These are phyloP conservation scores for Colletotrichum lindemuthianum DNA, from an alignment of 2,329 filamentous ascomycete genomes.

Conservation along the genomic window DNA sequence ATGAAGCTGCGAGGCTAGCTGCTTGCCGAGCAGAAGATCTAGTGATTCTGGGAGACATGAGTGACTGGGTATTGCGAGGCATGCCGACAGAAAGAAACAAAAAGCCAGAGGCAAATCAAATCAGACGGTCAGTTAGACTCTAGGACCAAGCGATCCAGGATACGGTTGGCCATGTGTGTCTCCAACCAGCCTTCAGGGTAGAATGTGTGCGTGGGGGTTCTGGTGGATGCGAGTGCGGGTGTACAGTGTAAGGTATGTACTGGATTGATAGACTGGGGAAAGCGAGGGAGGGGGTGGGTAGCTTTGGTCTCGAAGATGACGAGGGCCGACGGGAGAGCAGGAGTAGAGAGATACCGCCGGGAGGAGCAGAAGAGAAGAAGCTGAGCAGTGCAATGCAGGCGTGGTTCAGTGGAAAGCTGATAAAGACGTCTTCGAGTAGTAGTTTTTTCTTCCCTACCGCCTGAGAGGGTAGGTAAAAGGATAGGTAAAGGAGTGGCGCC, in stretches of 20 bases:
- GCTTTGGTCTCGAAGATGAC: slow-evolving; percentile 20
- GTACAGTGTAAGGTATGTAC: slow-evolving; percentile 34
- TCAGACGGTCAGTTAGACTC: slow-evolving; percentile 4
- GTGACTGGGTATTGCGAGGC: slow-evolving; percentile 54
- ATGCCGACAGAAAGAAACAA: slow-evolving; percentile 26
- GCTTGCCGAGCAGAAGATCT: slow-evolving; percentile 93
- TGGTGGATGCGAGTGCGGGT: slow-evolving; percentile 24
- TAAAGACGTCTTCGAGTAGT: slow-evolving; percentile 39
- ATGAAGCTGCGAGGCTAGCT: slow-evolving; percentile 68
- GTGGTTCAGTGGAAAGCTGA: slow-evolving; percentile 28
- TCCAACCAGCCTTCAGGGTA: slow-evolving; percentile 14
- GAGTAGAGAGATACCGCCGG: slow-evolving; percentile 15
- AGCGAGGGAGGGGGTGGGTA: slow-evolving; percentile 9
- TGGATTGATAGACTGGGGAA: slow-evolving; percentile 22
- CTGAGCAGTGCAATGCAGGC: slow-evolving; percentile 23
- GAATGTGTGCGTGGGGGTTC: not conserved
- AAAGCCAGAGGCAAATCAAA: slow-evolving; percentile 33
- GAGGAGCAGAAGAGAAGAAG: slow-evolving; percentile 16
- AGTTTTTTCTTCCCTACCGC: slow-evolving; percentile 36
- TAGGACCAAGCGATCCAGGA: slow-evolving; percentile 1
- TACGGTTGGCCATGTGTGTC: slow-evolving; percentile 25
- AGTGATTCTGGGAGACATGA: slow-evolving; percentile 98
- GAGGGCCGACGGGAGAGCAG: slow-evolving; percentile 1
- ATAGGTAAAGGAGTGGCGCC: slow-evolving; percentile 15
- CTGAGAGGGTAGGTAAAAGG: slow-evolving; percentile 1